Evolutionary conservation across 169 alveolate species (phyloP), one percentile per base, ranked within the genome.

Genomic region (Babesia caballi): DNA sequence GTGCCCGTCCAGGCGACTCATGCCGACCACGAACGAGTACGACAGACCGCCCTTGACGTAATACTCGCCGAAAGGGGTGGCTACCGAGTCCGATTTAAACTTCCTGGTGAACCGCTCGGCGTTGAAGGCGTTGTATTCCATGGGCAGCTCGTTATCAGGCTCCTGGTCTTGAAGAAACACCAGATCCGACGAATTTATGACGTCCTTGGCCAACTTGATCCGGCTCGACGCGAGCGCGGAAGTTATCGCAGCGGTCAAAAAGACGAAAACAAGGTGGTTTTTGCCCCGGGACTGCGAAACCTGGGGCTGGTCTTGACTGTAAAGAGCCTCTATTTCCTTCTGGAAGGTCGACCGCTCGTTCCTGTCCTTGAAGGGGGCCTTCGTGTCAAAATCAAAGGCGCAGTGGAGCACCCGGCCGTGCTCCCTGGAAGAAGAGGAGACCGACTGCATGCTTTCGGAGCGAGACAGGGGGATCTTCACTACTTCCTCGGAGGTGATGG

Each of bases 371-470:
- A 71, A 23, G 14, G 83, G 53, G 12, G 52, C 67, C 35, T 58
- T 52, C 0, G 76, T 35, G 15, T 74, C 84, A 19, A 78, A 59
- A 57, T 78, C 75, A 53, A 78, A 78, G 28, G 32, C 41, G 42
- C 87, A 78, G 17, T 67, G 66, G 23, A 58, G 68, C 51, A 66
- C 52, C 27, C 87, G 49, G 25, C 87, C 87, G 19, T 67, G 76
- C 7, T 56, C 67, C 40, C 87, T 56, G 14, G 77, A 21, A 8
- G 46, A 23, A 11, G 87, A 60, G 9, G 68, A 67, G 6, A 78
- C 83, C 7, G 58, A 46, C 3, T 38, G 49, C 17, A 44, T 28
- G 44, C 60, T 63, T 8, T 63, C 73, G 8, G 47, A 14, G 9
- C 2, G 17, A 1, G 25, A 21, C 4, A 28, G 44, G 3, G 2